Evolutionary conservation across 73 alveolate species (phyloP).

Genomic region (Urostyla sp.): DNA sequence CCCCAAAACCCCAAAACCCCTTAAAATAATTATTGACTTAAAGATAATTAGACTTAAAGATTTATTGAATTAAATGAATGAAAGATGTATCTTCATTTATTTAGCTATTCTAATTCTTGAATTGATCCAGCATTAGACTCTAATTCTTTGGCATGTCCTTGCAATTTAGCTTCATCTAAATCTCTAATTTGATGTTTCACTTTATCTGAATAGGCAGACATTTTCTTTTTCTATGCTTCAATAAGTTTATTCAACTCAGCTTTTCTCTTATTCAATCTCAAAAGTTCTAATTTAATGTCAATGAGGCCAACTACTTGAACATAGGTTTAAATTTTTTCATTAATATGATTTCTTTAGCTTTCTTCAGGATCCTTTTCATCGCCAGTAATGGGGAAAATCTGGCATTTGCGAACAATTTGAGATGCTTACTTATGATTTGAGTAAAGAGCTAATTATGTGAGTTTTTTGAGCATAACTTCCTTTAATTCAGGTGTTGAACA

Average conservation of each 20-base stretch:
- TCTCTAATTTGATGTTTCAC: slow-evolving; percentile 80
- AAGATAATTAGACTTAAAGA: neutral
- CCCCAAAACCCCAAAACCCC: too few species aligned
- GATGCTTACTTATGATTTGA: too few species aligned
- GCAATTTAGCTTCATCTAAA: slow-evolving; percentile 71
- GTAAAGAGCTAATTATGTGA: neutral
- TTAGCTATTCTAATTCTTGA: slow-evolving; percentile 1
- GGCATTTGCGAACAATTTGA: slow-evolving; percentile 40
- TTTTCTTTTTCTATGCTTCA: slow-evolving; percentile 78
- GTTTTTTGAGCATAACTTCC: slow-evolving; percentile 16
- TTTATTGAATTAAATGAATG: neutral
- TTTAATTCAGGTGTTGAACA: slow-evolving; percentile 58
- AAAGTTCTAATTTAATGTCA: slow-evolving; percentile 79
- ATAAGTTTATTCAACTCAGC: slow-evolving; percentile 74
- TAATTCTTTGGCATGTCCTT: slow-evolving; percentile 67
- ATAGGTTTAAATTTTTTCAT: slow-evolving; percentile 68
- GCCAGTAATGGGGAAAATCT: slow-evolving; percentile 19
- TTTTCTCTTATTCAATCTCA: slow-evolving; percentile 76
- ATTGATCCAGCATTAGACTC: slow-evolving; percentile 63
- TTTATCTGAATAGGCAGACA: slow-evolving; percentile 74
- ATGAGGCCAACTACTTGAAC: slow-evolving; percentile 84
- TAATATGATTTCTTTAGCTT: slow-evolving; percentile 75
- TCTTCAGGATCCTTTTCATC: slow-evolving; percentile 82
- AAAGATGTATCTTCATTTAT: neutral
- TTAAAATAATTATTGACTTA: too few species aligned